Evolutionary conservation across 768 basidiomycete genomes (phyloP).

Genomic region (Tylopilus cervinicoccineus): DNA sequence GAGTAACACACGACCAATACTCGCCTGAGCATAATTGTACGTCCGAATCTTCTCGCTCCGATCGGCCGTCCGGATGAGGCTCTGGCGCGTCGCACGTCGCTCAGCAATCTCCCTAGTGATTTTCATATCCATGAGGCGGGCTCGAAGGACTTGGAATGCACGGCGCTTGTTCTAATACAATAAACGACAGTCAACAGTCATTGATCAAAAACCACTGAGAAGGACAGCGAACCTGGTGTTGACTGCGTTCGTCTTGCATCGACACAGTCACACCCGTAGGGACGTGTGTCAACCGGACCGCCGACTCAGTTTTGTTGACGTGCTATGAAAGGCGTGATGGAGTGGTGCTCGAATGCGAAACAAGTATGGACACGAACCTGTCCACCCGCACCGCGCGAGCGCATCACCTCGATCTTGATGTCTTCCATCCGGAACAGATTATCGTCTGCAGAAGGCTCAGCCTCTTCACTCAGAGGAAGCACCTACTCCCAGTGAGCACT

Average conservation of each 20-base stretch:
- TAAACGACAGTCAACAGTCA: background rate
- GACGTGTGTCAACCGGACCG: constrained; percentile 88
- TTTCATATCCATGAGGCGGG: constrained; percentile 80
- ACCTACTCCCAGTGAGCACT: constrained; percentile 46
- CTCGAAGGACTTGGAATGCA: constrained; percentile 86
- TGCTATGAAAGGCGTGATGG: constrained; percentile 50
- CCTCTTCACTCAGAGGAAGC: constrained; percentile 72
- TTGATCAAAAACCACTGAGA: background rate
- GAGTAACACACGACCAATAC: background rate
- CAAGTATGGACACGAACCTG: constrained; percentile 50
- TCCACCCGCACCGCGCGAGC: constrained; percentile 94
- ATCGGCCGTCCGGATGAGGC: constrained; percentile 77
- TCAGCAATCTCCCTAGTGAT: constrained; percentile 65
- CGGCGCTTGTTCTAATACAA: constrained; percentile 75
- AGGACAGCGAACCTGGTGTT: constrained; percentile 69
- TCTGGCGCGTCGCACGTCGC: constrained; percentile 64
- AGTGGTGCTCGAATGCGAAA: background rate
- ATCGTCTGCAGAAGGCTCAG: constrained; percentile 47
- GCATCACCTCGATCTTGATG: constrained; percentile 90
- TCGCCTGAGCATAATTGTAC: constrained; percentile 87
- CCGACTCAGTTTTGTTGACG: constrained; percentile 98
- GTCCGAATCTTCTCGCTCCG: constrained; percentile 94
- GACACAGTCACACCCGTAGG: constrained; percentile 94
- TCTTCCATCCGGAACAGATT: constrained; percentile 81
- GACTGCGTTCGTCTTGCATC: constrained; percentile 97